phyloP scores from a whole-genome alignment of 257 asterid genomes.

The Scutellaria barbata region DNA sequence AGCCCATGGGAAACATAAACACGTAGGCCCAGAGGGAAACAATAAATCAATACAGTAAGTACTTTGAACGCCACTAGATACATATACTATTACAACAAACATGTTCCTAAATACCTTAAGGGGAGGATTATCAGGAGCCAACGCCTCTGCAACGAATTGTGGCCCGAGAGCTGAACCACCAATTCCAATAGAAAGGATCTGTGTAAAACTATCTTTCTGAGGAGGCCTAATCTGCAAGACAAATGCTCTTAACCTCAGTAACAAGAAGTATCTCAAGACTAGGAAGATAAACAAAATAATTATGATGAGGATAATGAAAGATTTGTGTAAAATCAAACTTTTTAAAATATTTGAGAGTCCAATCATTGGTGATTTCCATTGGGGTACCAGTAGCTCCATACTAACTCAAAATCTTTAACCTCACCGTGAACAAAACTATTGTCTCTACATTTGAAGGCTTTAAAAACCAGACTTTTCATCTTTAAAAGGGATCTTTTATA shows the following conservation, averaged over 20 bases:
- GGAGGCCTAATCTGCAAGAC: constrained; percentile 83
- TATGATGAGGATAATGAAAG: no score
- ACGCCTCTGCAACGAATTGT: constrained; percentile 98
- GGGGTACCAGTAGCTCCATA: neutral
- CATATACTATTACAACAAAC: constrained; percentile 1
- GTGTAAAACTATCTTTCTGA: constrained; percentile 62
- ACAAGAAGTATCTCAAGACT: constrained; percentile 14
- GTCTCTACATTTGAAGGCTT: neutral
- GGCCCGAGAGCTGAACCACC: constrained; percentile 99
- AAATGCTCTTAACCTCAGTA: constrained; percentile 32
- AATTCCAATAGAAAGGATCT: constrained; percentile 93
- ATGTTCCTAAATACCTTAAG: constrained; percentile 65
- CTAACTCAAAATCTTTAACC: constrained; percentile 1
- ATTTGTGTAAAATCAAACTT: no score
- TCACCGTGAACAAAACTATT: constrained; percentile 3
- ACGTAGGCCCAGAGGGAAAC: neutral
- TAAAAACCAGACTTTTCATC: neutral
- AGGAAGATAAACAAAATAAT: neutral
- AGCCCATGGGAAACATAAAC: neutral
- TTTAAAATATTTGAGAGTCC: no score
- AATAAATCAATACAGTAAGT: neutral
- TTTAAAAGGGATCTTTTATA: neutral
- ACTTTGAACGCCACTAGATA: neutral
- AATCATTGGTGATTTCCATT: neutral
- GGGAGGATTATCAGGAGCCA: constrained; percentile 99